Conservation (phyloP, 768 basidiomycete genomes). For the Leucogyrophana mollusca region DNA sequence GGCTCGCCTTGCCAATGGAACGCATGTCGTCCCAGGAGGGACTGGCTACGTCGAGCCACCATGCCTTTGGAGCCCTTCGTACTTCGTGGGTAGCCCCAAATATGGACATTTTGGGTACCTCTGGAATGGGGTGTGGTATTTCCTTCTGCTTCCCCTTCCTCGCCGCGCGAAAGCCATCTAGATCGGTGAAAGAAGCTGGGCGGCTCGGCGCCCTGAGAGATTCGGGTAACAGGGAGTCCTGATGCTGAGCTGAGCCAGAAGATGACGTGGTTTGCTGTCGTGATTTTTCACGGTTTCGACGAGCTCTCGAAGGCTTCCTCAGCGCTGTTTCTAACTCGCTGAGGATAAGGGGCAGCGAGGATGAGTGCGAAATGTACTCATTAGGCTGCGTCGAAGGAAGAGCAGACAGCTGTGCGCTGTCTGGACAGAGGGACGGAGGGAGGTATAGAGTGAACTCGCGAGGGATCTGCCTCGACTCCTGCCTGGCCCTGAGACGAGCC, state of each 20-base stretch:
- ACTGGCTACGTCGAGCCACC: conserved; percentile 90
- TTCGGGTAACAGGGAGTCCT: conserved; percentile 37
- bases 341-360: conserved; percentile 49
- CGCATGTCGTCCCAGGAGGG: conserved; percentile 89
- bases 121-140: not conserved
- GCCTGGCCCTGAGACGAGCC: conserved; percentile 60
- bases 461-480: conserved; percentile 55
- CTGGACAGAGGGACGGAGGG: conserved; percentile 36
- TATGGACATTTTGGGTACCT: conserved; percentile 1
- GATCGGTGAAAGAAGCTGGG: conserved; percentile 29
- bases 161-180: conserved; percentile 19
- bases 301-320: conserved; percentile 37
- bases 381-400: conserved; percentile 6
- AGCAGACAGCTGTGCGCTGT: conserved; percentile 6
- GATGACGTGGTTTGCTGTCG: not conserved
- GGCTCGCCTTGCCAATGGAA: conserved; percentile 73
- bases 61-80: conserved; percentile 48
- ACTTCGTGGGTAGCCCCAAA: conserved; percentile 1
- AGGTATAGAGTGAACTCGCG: conserved; percentile 67
- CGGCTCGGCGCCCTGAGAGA: conserved; percentile 22
- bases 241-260: conserved; percentile 16
- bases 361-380: conserved; percentile 38
- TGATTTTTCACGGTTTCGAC: conserved; percentile 16
- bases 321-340: conserved; percentile 47
- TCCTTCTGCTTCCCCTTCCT: conserved; percentile 51